Evolutionary conservation across 2,329 filamentous ascomycete genomes (phyloP).

Genomic region (Spiromastix sp.): DNA sequence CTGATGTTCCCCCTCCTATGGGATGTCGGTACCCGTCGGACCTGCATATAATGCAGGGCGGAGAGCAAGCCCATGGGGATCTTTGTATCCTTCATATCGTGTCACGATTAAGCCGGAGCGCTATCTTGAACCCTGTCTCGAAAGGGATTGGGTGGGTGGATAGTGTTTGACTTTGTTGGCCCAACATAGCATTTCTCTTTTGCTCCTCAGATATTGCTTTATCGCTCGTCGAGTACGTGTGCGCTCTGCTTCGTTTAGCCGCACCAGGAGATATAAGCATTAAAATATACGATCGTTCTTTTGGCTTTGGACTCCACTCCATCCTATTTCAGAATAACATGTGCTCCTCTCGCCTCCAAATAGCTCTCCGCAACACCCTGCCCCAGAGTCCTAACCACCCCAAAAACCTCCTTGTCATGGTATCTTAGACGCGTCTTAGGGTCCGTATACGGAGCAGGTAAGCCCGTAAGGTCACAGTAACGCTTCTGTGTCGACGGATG

Average conservation of each 20-base stretch:
- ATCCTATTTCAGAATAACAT: slow-evolving; percentile 74
- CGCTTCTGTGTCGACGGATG: slow-evolving; percentile 66
- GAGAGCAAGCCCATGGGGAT: slow-evolving; percentile 45
- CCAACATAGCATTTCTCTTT: slow-evolving; percentile 47
- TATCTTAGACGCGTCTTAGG: slow-evolving; percentile 91
- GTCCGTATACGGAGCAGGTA: slow-evolving; percentile 85
- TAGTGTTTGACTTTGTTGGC: slow-evolving; percentile 92
- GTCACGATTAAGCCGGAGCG: slow-evolving; percentile 99
- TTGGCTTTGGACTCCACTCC: slow-evolving; percentile 6
- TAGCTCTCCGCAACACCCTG: slow-evolving; percentile 81
- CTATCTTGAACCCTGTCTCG: slow-evolving; percentile 70
- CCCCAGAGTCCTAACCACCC: slow-evolving; percentile 65
- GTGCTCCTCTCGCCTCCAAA: slow-evolving; percentile 78
- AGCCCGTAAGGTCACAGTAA: slow-evolving; percentile 92
- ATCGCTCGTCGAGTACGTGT: not conserved
- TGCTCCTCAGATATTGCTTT: not conserved
- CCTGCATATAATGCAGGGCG: slow-evolving; percentile 59
- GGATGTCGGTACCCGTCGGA: slow-evolving; percentile 62
- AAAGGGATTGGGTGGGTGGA: slow-evolving; percentile 75
- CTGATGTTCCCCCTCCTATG: slow-evolving; percentile 48
- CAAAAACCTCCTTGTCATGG: slow-evolving; percentile 86
- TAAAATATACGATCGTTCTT: slow-evolving; percentile 7
- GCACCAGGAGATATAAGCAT: not conserved
- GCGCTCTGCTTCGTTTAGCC: not conserved
- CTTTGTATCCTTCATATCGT: slow-evolving; percentile 22